Evolutionary conservation across 1,284 basidiomycete species (phyloP).

Genomic region (Melampsora abietis-canadensis): DNA sequence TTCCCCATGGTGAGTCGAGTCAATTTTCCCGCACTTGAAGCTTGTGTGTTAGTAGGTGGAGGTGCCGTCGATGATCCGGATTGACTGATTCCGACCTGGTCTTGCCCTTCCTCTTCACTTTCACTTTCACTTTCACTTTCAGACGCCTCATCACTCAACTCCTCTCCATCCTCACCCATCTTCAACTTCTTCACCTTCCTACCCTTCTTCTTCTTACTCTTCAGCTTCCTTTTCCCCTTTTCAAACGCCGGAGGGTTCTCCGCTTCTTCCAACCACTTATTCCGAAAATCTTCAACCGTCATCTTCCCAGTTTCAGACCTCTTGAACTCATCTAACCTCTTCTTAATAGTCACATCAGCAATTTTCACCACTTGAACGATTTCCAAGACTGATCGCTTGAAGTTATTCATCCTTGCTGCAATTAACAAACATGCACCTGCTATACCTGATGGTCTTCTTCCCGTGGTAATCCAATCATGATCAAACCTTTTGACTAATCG

Average conservation of each 20-base stretch:
- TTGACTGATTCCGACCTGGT: background rate
- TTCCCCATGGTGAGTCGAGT: constrained; percentile 60
- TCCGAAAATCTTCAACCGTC: constrained; percentile 86
- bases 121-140: constrained; percentile 44
- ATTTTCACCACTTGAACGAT: constrained; percentile 94
- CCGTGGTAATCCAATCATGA: constrained; percentile 94
- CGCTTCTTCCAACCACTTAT: constrained; percentile 85
- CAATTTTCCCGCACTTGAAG: constrained; percentile 59
- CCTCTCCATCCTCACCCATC: constrained; percentile 42
- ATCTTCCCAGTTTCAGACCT: constrained; percentile 78
- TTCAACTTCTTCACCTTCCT: constrained; percentile 49
- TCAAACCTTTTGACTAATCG: constrained; percentile 92
- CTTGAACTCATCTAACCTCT: constrained; percentile 93
- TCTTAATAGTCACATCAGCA: constrained; percentile 86
- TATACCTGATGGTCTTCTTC: constrained; percentile 91
- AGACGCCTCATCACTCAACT: constrained; percentile 43
- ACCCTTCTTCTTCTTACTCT: constrained; percentile 57
- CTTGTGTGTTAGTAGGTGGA: constrained; percentile 64
- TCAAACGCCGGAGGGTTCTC: constrained; percentile 84
- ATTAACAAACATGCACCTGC: constrained; percentile 93
- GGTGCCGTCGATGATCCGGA: constrained; percentile 49
- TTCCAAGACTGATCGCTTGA: constrained; percentile 84
- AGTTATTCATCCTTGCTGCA: constrained; percentile 98
- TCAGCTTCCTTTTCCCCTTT: constrained; percentile 69
- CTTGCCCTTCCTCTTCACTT: background rate